Evolutionary conservation across 2,329 filamentous ascomycete species (phyloP).

Genomic region (Microascus cirrosus): DNA sequence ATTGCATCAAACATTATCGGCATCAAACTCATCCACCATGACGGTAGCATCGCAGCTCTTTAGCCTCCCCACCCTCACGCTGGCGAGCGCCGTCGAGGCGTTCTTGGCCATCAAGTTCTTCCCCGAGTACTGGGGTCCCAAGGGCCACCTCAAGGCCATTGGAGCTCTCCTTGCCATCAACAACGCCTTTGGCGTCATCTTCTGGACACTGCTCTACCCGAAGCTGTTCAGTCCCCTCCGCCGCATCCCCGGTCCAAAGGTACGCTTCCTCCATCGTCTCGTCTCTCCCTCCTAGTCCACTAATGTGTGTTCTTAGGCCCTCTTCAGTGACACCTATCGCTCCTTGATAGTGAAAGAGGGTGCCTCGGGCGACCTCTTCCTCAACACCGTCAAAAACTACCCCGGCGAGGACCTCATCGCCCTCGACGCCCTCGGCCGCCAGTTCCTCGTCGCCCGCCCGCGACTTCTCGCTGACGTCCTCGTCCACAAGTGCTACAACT

Average conservation of each 20-base stretch:
- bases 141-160: not conserved
- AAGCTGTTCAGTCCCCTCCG: not conserved
- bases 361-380: not conserved
- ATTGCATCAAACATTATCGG: not conserved
- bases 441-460: no score
- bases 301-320: not conserved
- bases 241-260: not conserved
- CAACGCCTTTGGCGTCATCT: not conserved
- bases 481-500: slow-evolving; percentile 35
- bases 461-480: slow-evolving; percentile 1
- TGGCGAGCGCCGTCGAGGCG: not conserved
- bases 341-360: not conserved
- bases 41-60: not conserved
- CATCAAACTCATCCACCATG: not conserved
- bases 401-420: no score
- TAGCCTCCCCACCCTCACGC: not conserved
- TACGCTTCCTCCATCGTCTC: not conserved
- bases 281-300: not conserved
- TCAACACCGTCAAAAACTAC: not conserved
- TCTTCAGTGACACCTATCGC: not conserved
- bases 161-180: not conserved
- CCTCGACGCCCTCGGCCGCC: no score
- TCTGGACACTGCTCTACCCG: not conserved
- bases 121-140: not conserved
- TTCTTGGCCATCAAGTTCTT: not conserved